These are phyloP conservation scores for Cantharellus anzutake DNA, from an alignment of 768 basidiomycete species.

Conservation along the genomic window DNA sequence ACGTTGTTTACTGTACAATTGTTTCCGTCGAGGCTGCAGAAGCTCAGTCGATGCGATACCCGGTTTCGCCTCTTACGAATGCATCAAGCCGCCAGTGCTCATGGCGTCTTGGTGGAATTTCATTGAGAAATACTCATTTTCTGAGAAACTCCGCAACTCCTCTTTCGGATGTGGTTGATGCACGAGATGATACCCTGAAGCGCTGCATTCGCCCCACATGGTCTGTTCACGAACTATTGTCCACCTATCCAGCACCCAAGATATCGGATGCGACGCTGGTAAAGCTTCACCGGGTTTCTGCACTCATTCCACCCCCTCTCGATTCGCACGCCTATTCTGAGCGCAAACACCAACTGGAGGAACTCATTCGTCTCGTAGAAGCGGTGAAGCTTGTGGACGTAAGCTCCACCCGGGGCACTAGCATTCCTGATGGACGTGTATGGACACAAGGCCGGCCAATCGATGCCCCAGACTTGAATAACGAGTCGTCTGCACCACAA, in stretches of 20 bases:
- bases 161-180: neutral
- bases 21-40: too few species aligned
- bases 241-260: conserved; percentile 53
- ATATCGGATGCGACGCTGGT: conserved; percentile 37
- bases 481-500: too few species aligned
- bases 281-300: conserved; percentile 52
- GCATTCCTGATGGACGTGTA: conserved; percentile 24
- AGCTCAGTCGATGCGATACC: too few species aligned
- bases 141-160: neutral
- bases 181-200: neutral
- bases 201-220: conserved; percentile 32
- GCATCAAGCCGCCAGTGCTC: too few species aligned
- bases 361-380: conserved; percentile 58
- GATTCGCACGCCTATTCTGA: conserved; percentile 32
- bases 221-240: conserved; percentile 60
- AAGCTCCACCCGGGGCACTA: conserved; percentile 1
- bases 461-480: neutral
- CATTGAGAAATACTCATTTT: neutral
- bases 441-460: conserved; percentile 24
- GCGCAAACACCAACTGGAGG: conserved; percentile 43
- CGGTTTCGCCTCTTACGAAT: too few species aligned
- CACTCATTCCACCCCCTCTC: conserved; percentile 44
- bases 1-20: too few species aligned
- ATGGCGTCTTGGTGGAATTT: too few species aligned
- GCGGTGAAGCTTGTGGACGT: conserved; percentile 49